A percentile compares a stretch with the other conserved stretches of the same genome.
phyloP scores from a whole-genome alignment of 768 basidiomycete genomes.

The Tylopilus sp. region DNA sequence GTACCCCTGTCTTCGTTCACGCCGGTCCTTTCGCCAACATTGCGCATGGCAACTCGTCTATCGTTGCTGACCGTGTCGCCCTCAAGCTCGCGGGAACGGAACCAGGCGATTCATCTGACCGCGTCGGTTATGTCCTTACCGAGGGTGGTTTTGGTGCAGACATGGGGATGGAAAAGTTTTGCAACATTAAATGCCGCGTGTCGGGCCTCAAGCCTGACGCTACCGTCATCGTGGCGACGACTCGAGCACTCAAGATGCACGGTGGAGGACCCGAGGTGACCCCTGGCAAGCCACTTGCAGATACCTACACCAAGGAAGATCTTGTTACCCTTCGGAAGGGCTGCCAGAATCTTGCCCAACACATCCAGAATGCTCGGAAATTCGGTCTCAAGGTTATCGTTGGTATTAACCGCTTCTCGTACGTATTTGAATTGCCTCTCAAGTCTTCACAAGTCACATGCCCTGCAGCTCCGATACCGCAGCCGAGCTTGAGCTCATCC shows the following conservation, averaged over 20 bases:
- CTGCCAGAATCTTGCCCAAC: slow-evolving; percentile 87
- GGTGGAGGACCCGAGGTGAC: slow-evolving; percentile 96
- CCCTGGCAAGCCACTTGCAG: slow-evolving; percentile 90
- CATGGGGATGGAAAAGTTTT: slow-evolving; percentile 99
- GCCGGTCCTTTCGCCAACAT: slow-evolving; percentile 99
- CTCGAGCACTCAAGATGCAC: slow-evolving; percentile 98
- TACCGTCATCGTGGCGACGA: slow-evolving; percentile 93
- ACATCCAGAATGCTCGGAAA: slow-evolving; percentile 93
- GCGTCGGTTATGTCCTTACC: slow-evolving; percentile 92
- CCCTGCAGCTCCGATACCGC: slow-evolving; percentile 73
- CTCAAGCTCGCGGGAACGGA: slow-evolving; percentile 96
- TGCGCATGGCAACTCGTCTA: slow-evolving; percentile 97
- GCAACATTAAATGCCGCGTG: slow-evolving; percentile 97
- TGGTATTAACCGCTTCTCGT: slow-evolving; percentile 94
- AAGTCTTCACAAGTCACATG: neutral
- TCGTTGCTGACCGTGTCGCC: slow-evolving; percentile 95
- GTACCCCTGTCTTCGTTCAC: slow-evolving; percentile 98
- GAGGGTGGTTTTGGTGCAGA: slow-evolving; percentile 99
- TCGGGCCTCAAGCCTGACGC: slow-evolving; percentile 94
- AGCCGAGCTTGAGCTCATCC: slow-evolving; percentile 85
- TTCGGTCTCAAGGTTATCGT: slow-evolving; percentile 96
- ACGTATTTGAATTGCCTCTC: slow-evolving; percentile 34
- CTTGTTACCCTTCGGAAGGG: slow-evolving; percentile 86
- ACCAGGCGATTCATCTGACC: slow-evolving; percentile 76
- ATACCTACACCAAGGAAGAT: slow-evolving; percentile 93